Conservation (phyloP, 768 basidiomycete species). For the Tylopilus intermedius region DNA sequence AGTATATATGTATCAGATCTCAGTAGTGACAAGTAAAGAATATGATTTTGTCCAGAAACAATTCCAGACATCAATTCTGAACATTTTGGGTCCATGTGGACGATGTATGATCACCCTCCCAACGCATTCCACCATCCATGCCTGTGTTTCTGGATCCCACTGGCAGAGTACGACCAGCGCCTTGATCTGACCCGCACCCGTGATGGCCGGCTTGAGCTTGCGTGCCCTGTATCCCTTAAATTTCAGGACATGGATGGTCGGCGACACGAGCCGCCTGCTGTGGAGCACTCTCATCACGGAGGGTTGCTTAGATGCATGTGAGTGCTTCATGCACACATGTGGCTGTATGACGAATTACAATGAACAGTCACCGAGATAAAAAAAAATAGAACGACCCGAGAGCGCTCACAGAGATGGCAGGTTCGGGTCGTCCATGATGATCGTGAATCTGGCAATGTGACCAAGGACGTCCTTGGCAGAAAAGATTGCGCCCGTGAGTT, state of each 20-base stretch:
- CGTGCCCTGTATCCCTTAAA: constrained; percentile 11
- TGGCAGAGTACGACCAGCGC: constrained; percentile 17
- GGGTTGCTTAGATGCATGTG: constrained; percentile 1
- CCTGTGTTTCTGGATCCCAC: constrained; percentile 9
- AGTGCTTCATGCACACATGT: constrained; percentile 1
- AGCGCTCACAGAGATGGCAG: neutral
- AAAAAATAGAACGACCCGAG: neutral
- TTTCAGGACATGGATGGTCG: constrained; percentile 13
- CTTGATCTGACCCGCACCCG: constrained; percentile 16
- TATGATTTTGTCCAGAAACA: too few relatives aligned
- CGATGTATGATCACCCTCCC: neutral
- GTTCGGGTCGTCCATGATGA: constrained; percentile 14
- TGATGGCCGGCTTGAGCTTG: constrained; percentile 5
- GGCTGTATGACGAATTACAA: neutral
- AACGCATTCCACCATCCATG: constrained; percentile 14
- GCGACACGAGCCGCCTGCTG: constrained; percentile 1
- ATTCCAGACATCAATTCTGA: too few relatives aligned
- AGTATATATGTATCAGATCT: too few relatives aligned
- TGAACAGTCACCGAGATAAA: neutral
- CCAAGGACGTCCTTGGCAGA: constrained; percentile 12
- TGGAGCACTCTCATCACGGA: neutral
- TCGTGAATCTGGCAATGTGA: constrained; percentile 13
- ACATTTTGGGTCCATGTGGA: too few relatives aligned
- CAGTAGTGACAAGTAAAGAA: too few relatives aligned
- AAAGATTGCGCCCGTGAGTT: constrained; percentile 9